Base-by-base conservation (phyloP, 805 yeast genomes). In the Grigorovia yakushimaensis region DNA sequence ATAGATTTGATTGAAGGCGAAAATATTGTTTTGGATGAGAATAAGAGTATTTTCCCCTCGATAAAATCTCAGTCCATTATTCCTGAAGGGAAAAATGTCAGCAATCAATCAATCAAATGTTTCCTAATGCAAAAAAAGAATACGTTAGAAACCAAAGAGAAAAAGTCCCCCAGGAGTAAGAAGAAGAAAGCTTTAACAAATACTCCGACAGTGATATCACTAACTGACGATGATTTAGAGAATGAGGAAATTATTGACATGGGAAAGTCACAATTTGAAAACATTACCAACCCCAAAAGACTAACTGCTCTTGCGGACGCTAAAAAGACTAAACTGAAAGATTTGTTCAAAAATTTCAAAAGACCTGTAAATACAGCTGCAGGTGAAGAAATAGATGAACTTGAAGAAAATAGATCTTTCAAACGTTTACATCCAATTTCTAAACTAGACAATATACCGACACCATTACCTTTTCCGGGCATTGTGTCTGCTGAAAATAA, bases 261-360 rank as follows among this genome's bases (percentile, higher is more conserved):
- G 4, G 44, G 36, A 18, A 43, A 45, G n/a, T 42, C 43, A 13
- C 30, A 30, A 13, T 46, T 50, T 20, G 44, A 46, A 17, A 46
- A 42, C 21, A 11, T 48, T 18, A 41, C 45, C 19, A 39, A 51
- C 21, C 38, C 51, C 1, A 53, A 45, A 15, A 47, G 50, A 39
- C 40, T 51, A 8, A 30, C 47, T 7, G 45, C 60, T 2, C 5
- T 42, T 7, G 24, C 49, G 1, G 53, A 50, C 42, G 49, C 49
- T 22, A 61, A 58, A 48, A 59, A 48, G 35, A 56, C 64, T 1
- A 53, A 52, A 13, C 48, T 61, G 13, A 58, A 55, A 41, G 52
- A 59, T 38, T 46, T 61, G 2, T 57, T 61, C 36, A 46, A 44
- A 4, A 52, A 47, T 30, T 54, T 55, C 24, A 52, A 47, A 30